These are phyloP conservation scores for Fusarium citri DNA, from an alignment of 2,329 filamentous ascomycete species.

Conservation along the genomic window DNA sequence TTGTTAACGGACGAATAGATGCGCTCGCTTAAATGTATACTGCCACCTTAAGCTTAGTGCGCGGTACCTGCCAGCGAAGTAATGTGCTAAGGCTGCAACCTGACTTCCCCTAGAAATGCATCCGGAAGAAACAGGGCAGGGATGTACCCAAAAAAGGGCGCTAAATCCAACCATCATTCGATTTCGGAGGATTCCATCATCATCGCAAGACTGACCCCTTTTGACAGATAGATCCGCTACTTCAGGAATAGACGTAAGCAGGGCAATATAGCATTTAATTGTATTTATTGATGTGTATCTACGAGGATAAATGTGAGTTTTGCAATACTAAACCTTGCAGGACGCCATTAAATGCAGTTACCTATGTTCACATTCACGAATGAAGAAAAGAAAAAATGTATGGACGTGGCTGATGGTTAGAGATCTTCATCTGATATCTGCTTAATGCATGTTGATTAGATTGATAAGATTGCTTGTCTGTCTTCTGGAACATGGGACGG, in stretches of 20 bases:
- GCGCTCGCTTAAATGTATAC: slow-evolving; percentile 25
- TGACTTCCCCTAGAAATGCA: slow-evolving; percentile 18
- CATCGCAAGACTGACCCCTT: slow-evolving; percentile 17
- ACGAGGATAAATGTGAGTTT: background rate
- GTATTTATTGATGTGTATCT: background rate
- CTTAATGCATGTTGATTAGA: slow-evolving; percentile 44
- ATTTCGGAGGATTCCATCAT: slow-evolving; percentile 47
- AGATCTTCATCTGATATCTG: slow-evolving; percentile 35
- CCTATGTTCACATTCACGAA: background rate
- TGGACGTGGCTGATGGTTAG: slow-evolving; percentile 4
- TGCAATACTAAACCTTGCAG: background rate
- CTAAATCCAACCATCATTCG: slow-evolving; percentile 42
- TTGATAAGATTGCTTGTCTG: slow-evolving; percentile 47
- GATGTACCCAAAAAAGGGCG: slow-evolving; percentile 30
- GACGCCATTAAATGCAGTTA: background rate
- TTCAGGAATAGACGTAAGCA: slow-evolving; percentile 1
- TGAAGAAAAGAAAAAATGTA: background rate
- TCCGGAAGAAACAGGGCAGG: slow-evolving; percentile 42
- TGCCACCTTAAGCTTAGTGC: background rate
- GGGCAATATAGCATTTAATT: background rate
- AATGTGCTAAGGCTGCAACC: slow-evolving; percentile 29
- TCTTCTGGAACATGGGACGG: slow-evolving; percentile 15
- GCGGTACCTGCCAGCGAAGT: slow-evolving; percentile 12
- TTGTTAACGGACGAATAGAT: slow-evolving; percentile 34
- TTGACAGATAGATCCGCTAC: slow-evolving; percentile 10